These are phyloP conservation scores for Hanseniaspora pseudoguilliermondii DNA, from an alignment of 805 yeast species.

Conservation along the genomic window DNA sequence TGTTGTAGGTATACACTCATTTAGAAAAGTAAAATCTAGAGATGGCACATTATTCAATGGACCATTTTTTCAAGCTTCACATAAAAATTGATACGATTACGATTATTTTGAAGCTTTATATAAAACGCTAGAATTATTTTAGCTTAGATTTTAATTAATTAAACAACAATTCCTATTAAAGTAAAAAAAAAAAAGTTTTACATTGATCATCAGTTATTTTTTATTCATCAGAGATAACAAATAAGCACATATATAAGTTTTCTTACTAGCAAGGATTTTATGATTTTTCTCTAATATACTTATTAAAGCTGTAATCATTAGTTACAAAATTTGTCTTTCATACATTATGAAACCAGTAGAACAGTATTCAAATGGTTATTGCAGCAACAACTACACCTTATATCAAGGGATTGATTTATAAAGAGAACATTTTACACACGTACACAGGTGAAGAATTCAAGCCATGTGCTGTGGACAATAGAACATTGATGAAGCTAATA, in stretches of 20 bases:
- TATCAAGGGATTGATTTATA: neutral
- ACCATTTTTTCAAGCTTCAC: neutral
- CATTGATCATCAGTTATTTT: no score
- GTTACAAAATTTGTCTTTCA: no score
- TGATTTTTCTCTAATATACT: no score
- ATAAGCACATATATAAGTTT: no score
- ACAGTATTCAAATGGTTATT: neutral
- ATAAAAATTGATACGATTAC: neutral
- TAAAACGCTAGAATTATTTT: neutral
- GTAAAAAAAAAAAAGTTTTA: neutral
- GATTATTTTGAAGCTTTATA: neutral
- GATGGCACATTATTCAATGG: neutral
- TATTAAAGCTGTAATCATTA: no score
- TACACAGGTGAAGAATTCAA: neutral
- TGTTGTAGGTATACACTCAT: neutral
- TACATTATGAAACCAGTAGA: no score
- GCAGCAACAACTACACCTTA: neutral
- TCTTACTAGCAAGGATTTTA: no score
- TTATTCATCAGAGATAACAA: no score
- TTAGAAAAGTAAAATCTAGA: neutral
- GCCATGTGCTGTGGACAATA: neutral
- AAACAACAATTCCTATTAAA: neutral
- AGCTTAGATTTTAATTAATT: neutral
- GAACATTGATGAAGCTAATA: neutral
- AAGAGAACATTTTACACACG: neutral